Evolutionary conservation across 306 rosid species (phyloP), one percentile per base, ranked within the genome.

Genomic region (Cajanus cajan): DNA sequence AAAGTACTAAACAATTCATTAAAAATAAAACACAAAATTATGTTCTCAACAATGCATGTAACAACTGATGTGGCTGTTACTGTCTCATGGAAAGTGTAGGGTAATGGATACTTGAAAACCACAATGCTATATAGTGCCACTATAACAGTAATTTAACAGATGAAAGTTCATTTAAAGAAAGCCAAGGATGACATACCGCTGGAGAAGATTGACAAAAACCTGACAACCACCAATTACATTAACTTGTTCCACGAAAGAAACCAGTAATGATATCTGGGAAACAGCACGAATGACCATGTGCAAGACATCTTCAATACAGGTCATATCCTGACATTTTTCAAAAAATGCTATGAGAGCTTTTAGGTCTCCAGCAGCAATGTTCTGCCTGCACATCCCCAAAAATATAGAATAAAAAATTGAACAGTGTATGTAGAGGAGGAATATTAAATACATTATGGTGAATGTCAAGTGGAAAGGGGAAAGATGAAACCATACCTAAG

Each of bases 281-380:
- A 95, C 88, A 50, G 97, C 96, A 33, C 98, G 92, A 79, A 95
- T 91, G 82, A 95, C 86, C 98, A 95, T 86, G 83, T 95, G 98
- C 47, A 95, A 81, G 86, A 95, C 97, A 82, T 95, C 98, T 83
- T 95, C 98, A 54, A 92, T 84, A 80, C 98, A 95, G 76, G 94
- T 65, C 93, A 93, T 87, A 87, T 95, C 98, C 73, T 81, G 91
- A 86, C 91, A 87, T 81, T 80, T 92, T 85, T 92, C 98, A 78
- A 92, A 95, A 86, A 92, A 92, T 47, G 97, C 90, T 76, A 95
- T 87, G 2, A 95, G 91, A 67, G 96, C 94, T 86, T 89, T 95
- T 77, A 92, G 85, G 85, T 95, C 98, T 57, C 90, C 86, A 6
- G 88, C 87, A 70, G 88, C 71, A 81, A 95, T 91, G 76, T 84